Evolutionary conservation across 495 filamentous ascomycete species (phyloP), one percentile per base, ranked within the genome.

Genomic region (Lentithecium fluviatile): DNA sequence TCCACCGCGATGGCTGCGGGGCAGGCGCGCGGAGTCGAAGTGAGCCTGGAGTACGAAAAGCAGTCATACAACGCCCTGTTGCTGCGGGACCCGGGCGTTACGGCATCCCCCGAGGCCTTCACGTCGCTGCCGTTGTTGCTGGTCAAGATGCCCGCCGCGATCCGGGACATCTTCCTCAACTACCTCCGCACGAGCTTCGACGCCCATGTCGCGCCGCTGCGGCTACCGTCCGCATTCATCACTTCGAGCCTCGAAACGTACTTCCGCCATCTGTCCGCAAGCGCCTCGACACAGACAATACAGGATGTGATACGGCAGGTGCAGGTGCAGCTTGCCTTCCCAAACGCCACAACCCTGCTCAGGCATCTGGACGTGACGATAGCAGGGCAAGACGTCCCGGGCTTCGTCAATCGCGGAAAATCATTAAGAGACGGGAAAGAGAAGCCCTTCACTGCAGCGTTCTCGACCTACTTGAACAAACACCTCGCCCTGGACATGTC

Each of bases 151-250:
- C 71, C 72, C 1, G 63, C 59, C 5, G 37, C 67, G 1, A 50
- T 74, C 13, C 66, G 71, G 7, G 67, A 72, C n/a, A 58, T 63
- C 26, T 62, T 74, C 48, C 47, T 74, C 40, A 65, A 73, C 24
- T 72, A 73, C 52, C 62, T 74, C 38, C 19, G 48, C 5, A 69
- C 63, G 6, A 62, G 60, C 42, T 74, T 74, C 54, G 71, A 74
- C 56, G 64, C 69, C 15, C 60, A 58, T 34, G 45, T 67, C 24
- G 52, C 66, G 29, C 68, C 64, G 8, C 24, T 74, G 47, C 48
- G 51, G 26, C 68, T 72, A 8, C 51, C 60, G 11, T 53, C 68
- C 24, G 32, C 51, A 4, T 72, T 70, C 42, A 65, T 74, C 21
- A 66, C 60, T 13, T 60, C 61, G n/a, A 52, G 54, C 13, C 58